Conservation (phyloP, 768 basidiomycete species). For the Kwoniella dendrophila region DNA sequence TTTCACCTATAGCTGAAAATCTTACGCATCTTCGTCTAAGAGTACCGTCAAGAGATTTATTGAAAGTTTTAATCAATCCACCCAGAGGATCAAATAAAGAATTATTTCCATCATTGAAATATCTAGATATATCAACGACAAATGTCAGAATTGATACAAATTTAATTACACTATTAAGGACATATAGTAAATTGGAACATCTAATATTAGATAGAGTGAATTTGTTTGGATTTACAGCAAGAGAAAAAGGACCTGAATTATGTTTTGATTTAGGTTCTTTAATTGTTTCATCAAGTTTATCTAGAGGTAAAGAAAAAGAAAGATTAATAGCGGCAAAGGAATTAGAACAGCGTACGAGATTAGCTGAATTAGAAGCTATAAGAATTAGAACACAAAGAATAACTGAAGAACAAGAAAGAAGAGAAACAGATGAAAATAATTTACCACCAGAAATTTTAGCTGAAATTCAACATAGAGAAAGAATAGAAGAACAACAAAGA, state of each 20-base stretch:
- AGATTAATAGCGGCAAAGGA: constrained; percentile 58
- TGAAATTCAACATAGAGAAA: constrained; percentile 16
- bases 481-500: constrained; percentile 28
- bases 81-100: constrained; percentile 9
- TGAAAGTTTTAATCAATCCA: constrained; percentile 41
- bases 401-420: constrained; percentile 2
- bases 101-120: constrained; percentile 61
- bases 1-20: constrained; percentile 58
- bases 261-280: constrained; percentile 67
- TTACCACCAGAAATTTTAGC: constrained; percentile 23
- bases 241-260: constrained; percentile 61
- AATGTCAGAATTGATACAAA: constrained; percentile 57
- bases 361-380: constrained; percentile 40
- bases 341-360: constrained; percentile 33
- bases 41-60: constrained; percentile 64
- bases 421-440: constrained; percentile 19
- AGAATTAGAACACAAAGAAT: constrained; percentile 6
- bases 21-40: constrained; percentile 68
- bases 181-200: constrained; percentile 63
- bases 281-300: constrained; percentile 67
- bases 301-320: constrained; percentile 69
- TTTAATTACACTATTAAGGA: constrained; percentile 60
- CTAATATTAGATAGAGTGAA: constrained; percentile 73
- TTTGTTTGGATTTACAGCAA: constrained; percentile 61
- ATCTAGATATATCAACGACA: constrained; percentile 75